phyloP scores from a whole-genome alignment of 352 stramenopile genomes.

The Phytopythium helicoides region DNA sequence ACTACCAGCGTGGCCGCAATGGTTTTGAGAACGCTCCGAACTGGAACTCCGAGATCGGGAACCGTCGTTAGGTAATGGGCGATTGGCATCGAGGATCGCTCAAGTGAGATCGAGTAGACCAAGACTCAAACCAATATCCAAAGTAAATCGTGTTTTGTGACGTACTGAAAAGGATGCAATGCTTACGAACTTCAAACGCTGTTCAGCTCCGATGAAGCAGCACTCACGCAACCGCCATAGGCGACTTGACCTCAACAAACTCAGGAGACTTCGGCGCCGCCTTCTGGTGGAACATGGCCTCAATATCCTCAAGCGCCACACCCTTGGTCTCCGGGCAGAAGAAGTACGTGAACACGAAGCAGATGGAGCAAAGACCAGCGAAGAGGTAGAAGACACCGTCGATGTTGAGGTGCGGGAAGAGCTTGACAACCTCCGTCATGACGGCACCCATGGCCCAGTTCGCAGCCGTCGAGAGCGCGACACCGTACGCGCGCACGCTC shows the following conservation, averaged over 20 bases:
- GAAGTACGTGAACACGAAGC: conserved; percentile 23
- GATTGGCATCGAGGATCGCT: not conserved
- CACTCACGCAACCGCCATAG: no score
- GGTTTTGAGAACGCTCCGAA: conserved; percentile 59
- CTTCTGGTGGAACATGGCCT: conserved; percentile 14
- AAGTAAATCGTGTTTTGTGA: no score
- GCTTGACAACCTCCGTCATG: conserved; percentile 34
- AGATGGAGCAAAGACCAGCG: conserved; percentile 13
- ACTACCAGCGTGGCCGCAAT: conserved; percentile 52
- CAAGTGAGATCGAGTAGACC: no score
- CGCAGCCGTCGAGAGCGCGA: conserved; percentile 34
- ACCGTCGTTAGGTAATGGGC: conserved; percentile 10
- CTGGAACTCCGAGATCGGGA: conserved; percentile 55
- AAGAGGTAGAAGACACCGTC: conserved; percentile 30
- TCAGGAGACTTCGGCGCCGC: conserved; percentile 10
- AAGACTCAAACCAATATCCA: no score
- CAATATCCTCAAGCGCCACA: conserved; percentile 23
- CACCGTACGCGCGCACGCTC: conserved; percentile 44
- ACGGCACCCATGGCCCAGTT: conserved; percentile 42
- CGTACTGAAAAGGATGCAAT: no score
- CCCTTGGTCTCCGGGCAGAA: conserved; percentile 27
- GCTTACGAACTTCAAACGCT: no score
- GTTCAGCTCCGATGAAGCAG: no score
- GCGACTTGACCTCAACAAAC: conserved; percentile 4
- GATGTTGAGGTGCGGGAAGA: conserved; percentile 29